These are phyloP conservation scores for Nicotiana noctiflora DNA, from an alignment of 257 asterid genomes.

Conservation along the genomic window DNA sequence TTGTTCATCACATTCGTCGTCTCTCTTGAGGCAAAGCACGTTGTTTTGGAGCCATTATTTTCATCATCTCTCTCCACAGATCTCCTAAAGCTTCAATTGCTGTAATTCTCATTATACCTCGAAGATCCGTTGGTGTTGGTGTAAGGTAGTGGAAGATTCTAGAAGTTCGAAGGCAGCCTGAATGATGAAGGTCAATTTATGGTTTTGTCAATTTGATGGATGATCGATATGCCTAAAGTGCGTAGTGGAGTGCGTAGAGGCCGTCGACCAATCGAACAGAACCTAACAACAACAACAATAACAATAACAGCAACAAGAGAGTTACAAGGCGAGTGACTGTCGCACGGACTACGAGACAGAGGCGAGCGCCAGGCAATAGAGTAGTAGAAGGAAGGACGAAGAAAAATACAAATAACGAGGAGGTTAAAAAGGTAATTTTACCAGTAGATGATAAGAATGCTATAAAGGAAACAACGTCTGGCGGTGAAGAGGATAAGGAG, in stretches of 20 bases:
- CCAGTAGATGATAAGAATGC: conserved; percentile 18
- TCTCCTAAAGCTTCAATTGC: not conserved
- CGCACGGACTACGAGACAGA: not conserved
- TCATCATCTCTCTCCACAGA: conserved; percentile 3
- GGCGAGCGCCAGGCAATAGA: not conserved
- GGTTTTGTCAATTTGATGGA: conserved; percentile 14
- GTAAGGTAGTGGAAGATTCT: not conserved
- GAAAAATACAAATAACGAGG: not conserved
- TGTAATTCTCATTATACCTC: not conserved
- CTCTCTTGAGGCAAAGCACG: not conserved
- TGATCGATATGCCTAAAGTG: conserved; percentile 47
- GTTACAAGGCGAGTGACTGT: not conserved
- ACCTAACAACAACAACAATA: conserved; percentile 4
- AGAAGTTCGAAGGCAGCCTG: not conserved
- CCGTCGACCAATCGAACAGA: conserved; percentile 22
- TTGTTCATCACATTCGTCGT: not conserved
- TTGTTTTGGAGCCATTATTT: not conserved
- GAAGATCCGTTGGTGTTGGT: conserved; percentile 11
- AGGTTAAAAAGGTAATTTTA: not conserved
- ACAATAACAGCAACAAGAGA: not conserved
- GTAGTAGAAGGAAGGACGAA: conserved; percentile 7
- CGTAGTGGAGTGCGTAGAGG: conserved; percentile 48
- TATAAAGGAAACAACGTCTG: conserved; percentile 19
- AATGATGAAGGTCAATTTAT: conserved; percentile 24
- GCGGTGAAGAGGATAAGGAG: conserved; percentile 5